These are phyloP conservation scores for Penicillium cosmopolitanum DNA, from an alignment of 495 filamentous ascomycete species.

Conservation along the genomic window DNA sequence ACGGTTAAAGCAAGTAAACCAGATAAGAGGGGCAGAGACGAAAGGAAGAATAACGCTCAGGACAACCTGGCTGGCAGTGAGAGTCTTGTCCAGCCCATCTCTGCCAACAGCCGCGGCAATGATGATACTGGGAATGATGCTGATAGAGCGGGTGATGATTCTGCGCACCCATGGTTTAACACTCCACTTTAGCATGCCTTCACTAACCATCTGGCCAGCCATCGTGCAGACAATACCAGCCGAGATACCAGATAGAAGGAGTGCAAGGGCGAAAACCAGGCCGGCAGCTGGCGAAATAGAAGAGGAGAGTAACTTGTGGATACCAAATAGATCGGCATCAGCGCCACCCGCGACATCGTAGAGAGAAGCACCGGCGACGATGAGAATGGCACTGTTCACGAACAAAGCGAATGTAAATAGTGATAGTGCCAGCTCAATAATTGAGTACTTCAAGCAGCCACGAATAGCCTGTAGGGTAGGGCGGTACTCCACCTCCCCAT, in stretches of 20 bases:
- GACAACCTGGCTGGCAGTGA: conserved; percentile 79
- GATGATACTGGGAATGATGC: conserved; percentile 80
- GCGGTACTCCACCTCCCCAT: conserved; percentile 65
- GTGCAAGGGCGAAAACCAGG: conserved; percentile 74
- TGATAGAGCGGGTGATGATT: conserved; percentile 71
- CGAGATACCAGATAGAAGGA: conserved; percentile 75
- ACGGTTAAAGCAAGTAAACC: conserved; percentile 78
- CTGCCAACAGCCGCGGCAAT: conserved; percentile 77
- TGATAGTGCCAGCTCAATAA: conserved; percentile 71
- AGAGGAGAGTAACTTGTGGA: conserved; percentile 72
- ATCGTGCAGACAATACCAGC: conserved; percentile 86
- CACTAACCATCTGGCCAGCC: conserved; percentile 80
- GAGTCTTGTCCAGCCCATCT: conserved; percentile 69
- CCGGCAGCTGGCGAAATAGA: conserved; percentile 74
- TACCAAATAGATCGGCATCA: conserved; percentile 77
- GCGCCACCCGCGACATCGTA: conserved; percentile 58
- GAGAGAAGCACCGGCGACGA: conserved; percentile 81
- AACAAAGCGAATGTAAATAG: conserved; percentile 95
- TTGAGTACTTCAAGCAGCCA: conserved; percentile 79
- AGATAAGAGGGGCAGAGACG: conserved; percentile 81
- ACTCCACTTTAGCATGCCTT: conserved; percentile 75
- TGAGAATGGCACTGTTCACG: conserved; percentile 89
- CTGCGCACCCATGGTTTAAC: conserved; percentile 72
- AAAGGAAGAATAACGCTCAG: conserved; percentile 82
- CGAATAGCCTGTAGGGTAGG: conserved; percentile 79